A percentile compares a stretch with the other conserved stretches of the same genome.
Evolutionary conservation across 164 flowering plant species (phyloP).

Genomic region (Saururus chinensis): DNA sequence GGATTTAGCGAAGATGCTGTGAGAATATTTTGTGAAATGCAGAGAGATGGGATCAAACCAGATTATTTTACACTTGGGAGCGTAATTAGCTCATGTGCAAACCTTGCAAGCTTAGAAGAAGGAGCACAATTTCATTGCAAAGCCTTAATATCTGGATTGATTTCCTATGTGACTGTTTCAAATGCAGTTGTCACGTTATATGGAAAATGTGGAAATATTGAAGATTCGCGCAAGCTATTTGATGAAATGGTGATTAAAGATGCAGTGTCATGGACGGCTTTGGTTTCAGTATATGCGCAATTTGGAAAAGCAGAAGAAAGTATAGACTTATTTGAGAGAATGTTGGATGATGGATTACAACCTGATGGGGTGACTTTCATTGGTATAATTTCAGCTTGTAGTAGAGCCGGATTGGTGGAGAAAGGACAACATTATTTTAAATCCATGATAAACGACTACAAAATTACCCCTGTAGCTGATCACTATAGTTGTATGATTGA

Average conservation of each 20-base stretch:
- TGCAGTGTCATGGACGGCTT: conserved; percentile 81
- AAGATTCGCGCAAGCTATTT: conserved; percentile 43
- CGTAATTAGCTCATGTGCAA: conserved; percentile 85
- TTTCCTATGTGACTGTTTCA: conserved; percentile 51
- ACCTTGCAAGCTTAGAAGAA: conserved; percentile 77
- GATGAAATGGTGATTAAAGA: conserved; percentile 58
- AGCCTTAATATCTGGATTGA: conserved; percentile 52
- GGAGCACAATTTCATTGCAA: conserved; percentile 75
- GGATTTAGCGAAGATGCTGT: conserved; percentile 74
- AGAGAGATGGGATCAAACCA: conserved; percentile 48
- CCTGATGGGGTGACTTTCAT: conserved; percentile 84
- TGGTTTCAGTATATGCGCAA: conserved; percentile 69
- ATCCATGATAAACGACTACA: conserved; percentile 52
- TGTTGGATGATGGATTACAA: conserved; percentile 46
- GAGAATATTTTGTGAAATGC: conserved; percentile 50
- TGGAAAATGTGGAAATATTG: conserved; percentile 72
- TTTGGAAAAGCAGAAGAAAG: conserved; percentile 71
- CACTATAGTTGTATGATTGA: conserved; percentile 93
- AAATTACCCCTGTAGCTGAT: conserved; percentile 42
- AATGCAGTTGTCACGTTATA: conserved; percentile 79
- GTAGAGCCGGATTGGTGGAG: conserved; percentile 77
- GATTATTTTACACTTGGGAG: conserved; percentile 73
- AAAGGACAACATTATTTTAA: conserved; percentile 50
- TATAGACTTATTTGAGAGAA: conserved; percentile 53
- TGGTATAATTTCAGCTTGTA: conserved; percentile 84